Evolutionary conservation across 2,329 filamentous ascomycete genomes (phyloP).

Genomic region (Arthrinium puccinioides): DNA sequence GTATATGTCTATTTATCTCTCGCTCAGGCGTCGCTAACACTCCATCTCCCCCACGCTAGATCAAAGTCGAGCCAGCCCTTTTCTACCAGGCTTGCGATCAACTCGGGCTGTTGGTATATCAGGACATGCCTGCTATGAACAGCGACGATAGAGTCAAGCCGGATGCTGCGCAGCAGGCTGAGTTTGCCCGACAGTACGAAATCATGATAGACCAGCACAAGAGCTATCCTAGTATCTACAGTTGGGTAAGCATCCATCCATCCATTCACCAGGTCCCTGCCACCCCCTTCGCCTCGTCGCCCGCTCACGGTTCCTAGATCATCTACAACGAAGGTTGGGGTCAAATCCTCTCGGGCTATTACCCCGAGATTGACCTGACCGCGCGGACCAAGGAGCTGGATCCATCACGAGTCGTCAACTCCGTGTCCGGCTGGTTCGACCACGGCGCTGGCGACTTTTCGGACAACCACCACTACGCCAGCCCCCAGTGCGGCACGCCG

Average conservation of each 20-base stretch:
- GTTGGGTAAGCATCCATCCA: conserved; percentile 41
- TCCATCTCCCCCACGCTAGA: conserved; percentile 25
- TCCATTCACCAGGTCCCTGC: background rate
- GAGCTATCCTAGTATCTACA: conserved; percentile 57
- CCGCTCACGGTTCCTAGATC: conserved; percentile 31
- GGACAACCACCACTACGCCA: conserved; percentile 68
- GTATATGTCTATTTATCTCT: too few relatives aligned
- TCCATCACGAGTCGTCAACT: conserved; percentile 55
- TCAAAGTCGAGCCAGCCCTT: conserved; percentile 60
- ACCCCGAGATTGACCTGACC: conserved; percentile 51
- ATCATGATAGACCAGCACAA: conserved; percentile 55
- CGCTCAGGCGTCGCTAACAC: background rate
- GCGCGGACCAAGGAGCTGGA: conserved; percentile 49
- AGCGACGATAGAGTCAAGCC: conserved; percentile 25
- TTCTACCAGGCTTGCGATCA: conserved; percentile 64
- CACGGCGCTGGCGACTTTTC: conserved; percentile 59
- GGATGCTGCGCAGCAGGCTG: conserved; percentile 36
- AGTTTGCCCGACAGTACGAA: conserved; percentile 51
- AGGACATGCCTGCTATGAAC: conserved; percentile 62
- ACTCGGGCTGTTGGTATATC: conserved; percentile 58
- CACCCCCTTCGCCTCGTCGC: background rate
- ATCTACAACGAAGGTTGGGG: conserved; percentile 72
- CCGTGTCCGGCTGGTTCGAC: conserved; percentile 60
- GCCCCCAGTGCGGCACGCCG: conserved; percentile 62
- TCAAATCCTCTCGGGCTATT: conserved; percentile 40